These are phyloP conservation scores for Didymosphaeria variabile DNA, from an alignment of 2,329 filamentous ascomycete genomes.

Conservation along the genomic window DNA sequence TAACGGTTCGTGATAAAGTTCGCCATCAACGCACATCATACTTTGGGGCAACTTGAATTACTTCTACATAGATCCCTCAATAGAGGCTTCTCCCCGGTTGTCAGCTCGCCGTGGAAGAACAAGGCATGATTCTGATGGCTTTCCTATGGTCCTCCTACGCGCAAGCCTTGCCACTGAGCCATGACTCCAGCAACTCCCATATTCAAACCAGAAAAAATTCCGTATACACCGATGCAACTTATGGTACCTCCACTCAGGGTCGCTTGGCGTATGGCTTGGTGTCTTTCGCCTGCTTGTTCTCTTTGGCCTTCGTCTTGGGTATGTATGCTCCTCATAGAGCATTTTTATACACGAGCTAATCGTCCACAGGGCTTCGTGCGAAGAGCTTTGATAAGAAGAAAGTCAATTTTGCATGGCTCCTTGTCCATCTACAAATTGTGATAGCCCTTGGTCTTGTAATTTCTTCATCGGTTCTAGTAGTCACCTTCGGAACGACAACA, in stretches of 20 bases:
- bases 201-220: neutral
- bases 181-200: neutral
- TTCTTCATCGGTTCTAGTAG: slow-evolving; percentile 3
- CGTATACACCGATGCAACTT: neutral
- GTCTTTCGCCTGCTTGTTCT: slow-evolving; percentile 1
- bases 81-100: neutral
- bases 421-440: neutral
- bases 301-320: slow-evolving; percentile 4
- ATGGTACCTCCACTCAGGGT: neutral
- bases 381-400: slow-evolving; percentile 3
- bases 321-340: neutral
- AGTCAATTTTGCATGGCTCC: neutral
- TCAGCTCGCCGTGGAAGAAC: neutral
- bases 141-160: neutral
- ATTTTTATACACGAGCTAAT: neutral
- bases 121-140: neutral
- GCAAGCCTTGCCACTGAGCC: neutral
- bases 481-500: slow-evolving; percentile 3
- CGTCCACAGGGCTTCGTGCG: neutral
- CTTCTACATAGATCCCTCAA: neutral
- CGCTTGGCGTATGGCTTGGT: slow-evolving; percentile 6
- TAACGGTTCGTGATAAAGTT: neutral
- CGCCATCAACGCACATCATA: neutral
- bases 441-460: slow-evolving; percentile 3
- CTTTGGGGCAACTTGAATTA: neutral